Evolutionary conservation across 768 basidiomycete genomes (phyloP).

Genomic region (Podaxis pistillaris): DNA sequence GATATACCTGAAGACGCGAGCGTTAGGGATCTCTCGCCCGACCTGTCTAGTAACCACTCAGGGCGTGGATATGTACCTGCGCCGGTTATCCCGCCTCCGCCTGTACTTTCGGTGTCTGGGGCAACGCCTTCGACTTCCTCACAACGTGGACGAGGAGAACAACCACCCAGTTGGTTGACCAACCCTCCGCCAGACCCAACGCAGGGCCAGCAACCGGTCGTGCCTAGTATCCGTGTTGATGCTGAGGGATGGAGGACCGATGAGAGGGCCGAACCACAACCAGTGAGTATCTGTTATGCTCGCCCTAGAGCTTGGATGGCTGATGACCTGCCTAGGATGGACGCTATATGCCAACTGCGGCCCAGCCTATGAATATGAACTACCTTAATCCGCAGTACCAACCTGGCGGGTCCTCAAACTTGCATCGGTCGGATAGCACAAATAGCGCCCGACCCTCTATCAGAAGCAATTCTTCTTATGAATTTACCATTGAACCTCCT

Average conservation of each 20-base stretch:
- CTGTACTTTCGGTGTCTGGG: not conserved
- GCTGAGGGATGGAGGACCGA: not conserved
- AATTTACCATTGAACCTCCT: slow-evolving; percentile 4
- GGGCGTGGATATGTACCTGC: not conserved
- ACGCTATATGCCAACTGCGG: not conserved
- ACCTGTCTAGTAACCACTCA: not conserved
- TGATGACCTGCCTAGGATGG: not conserved
- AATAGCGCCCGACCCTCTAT: slow-evolving; percentile 1
- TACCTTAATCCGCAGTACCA: slow-evolving; percentile 2
- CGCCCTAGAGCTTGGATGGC: not conserved
- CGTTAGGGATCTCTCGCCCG: not conserved
- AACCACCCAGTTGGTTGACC: not conserved
- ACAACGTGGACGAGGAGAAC: not conserved
- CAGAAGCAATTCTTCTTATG: slow-evolving; percentile 3
- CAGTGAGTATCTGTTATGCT: not conserved
- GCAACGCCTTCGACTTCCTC: not conserved
- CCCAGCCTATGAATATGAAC: not conserved
- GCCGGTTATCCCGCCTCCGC: not conserved
- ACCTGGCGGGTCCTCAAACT: not conserved
- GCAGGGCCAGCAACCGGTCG: not conserved
- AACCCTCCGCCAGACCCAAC: not conserved
- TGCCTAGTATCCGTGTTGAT: slow-evolving; percentile 6
- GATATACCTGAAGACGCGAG: slow-evolving; percentile 14
- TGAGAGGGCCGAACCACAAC: not conserved
- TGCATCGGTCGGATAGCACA: not conserved